A percentile compares a stretch with the other conserved stretches of the same genome.
Evolutionary conservation across 345 rosid genomes (phyloP).

Genomic region (Citrus inodora): DNA sequence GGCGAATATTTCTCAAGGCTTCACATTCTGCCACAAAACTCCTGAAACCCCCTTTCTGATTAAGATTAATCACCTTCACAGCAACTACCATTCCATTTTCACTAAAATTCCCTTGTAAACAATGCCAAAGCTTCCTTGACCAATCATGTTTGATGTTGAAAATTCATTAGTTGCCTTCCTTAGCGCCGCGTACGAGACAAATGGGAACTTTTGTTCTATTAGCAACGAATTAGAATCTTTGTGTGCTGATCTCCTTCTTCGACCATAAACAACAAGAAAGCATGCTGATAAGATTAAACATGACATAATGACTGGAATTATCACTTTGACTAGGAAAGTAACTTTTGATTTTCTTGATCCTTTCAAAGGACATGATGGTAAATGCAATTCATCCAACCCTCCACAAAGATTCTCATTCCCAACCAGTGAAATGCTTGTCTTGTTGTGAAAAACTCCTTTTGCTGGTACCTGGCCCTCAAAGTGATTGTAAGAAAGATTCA

Average conservation of each 20-base stretch:
- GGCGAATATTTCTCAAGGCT: no score
- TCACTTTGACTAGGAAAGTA: not conserved
- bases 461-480: conserved; percentile 14
- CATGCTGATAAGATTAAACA: not conserved
- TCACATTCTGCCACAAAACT: no score
- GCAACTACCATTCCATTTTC: no score
- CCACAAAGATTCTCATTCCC: conserved; percentile 25
- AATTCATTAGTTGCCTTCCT: not conserved
- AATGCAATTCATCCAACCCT: conserved; percentile 5
- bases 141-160: no score
- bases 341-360: not conserved
- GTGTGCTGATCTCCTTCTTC: not conserved
- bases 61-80: no score
- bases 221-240: not conserved
- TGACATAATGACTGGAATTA: not conserved
- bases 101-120: no score
- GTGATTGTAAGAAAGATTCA: conserved; percentile 12
- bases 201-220: not conserved
- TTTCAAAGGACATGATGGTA: conserved; percentile 3
- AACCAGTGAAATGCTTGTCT: not conserved
- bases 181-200: not conserved
- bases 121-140: no score
- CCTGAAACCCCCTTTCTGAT: no score
- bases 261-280: not conserved
- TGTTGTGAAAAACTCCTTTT: conserved; percentile 10